phyloP scores from a whole-genome alignment of 345 rosid species.

The Salix brachista region DNA sequence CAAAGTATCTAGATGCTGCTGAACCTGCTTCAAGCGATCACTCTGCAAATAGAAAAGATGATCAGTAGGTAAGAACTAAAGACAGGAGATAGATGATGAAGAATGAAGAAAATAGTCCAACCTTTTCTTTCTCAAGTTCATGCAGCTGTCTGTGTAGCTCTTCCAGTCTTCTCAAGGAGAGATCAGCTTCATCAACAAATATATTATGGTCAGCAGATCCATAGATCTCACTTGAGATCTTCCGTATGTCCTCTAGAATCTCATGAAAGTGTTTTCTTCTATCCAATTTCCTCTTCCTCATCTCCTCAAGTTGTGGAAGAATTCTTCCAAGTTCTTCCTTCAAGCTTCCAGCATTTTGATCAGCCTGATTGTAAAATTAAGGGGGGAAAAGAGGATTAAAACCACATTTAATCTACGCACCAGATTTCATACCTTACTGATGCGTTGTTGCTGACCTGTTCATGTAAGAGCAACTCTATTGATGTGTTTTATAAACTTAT shows the following conservation, averaged over 20 bases:
- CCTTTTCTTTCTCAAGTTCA: constrained; percentile 62
- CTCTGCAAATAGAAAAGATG: constrained; percentile 27
- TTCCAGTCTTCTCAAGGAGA: constrained; percentile 51
- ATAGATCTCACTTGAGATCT: constrained; percentile 54
- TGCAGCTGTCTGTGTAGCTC: constrained; percentile 37
- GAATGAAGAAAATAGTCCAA: constrained; percentile 10
- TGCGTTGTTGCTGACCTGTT: not conserved
- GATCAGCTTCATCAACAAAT: constrained; percentile 56
- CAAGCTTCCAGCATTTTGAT: constrained; percentile 72
- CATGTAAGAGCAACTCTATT: not conserved
- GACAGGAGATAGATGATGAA: not conserved
- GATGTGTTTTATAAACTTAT: not conserved
- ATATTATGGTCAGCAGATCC: constrained; percentile 34
- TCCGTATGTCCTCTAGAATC: constrained; percentile 51
- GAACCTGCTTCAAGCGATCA: constrained; percentile 44
- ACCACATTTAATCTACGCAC: not conserved
- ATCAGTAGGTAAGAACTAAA: not conserved
- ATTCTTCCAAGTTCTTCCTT: constrained; percentile 70
- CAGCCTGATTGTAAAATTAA: constrained; percentile 38
- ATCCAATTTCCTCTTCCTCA: constrained; percentile 69
- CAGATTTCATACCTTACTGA: not conserved
- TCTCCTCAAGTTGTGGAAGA: constrained; percentile 85
- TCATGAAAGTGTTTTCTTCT: constrained; percentile 75
- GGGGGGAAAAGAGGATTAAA: not conserved
- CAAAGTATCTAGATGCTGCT: constrained; percentile 34